Conservation (phyloP, 805 yeast species). For the Ogataea thermomethanolica region DNA sequence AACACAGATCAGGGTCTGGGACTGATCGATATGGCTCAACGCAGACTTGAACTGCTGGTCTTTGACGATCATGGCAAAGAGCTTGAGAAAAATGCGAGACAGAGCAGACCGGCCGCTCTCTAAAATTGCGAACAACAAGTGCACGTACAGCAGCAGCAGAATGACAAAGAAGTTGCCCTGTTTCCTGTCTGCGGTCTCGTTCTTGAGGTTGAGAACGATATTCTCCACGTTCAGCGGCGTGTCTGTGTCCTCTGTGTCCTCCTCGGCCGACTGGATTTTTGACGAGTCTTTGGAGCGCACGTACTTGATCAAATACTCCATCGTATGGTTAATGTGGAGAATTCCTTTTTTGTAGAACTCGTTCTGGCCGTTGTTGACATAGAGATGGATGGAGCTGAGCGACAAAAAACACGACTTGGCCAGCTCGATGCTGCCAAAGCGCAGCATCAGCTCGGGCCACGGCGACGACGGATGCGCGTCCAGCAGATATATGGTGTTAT, state of each 20-base stretch:
- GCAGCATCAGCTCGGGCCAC: slow-evolving; percentile 57
- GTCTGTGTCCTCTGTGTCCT: slow-evolving; percentile 12
- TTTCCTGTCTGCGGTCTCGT: slow-evolving; percentile 35
- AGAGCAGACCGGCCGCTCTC: slow-evolving; percentile 54
- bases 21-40: slow-evolving; percentile 45
- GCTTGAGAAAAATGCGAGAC: slow-evolving; percentile 45
- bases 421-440: slow-evolving; percentile 54
- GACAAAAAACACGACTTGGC: slow-evolving; percentile 58
- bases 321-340: slow-evolving; percentile 51
- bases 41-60: slow-evolving; percentile 43
- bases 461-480: slow-evolving; percentile 62
- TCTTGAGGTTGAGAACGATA: slow-evolving; percentile 37
- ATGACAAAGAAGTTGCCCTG: slow-evolving; percentile 45
- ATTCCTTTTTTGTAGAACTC: slow-evolving; percentile 52
- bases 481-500: slow-evolving; percentile 47
- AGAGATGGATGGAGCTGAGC: slow-evolving; percentile 54
- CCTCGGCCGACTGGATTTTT: slow-evolving; percentile 5
- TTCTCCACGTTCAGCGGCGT: slow-evolving; percentile 30
- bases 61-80: slow-evolving; percentile 47
- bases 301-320: slow-evolving; percentile 50
- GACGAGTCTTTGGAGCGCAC: slow-evolving; percentile 32
- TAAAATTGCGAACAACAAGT: slow-evolving; percentile 48
- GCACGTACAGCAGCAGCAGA: slow-evolving; percentile 50
- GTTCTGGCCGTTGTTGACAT: slow-evolving; percentile 49
- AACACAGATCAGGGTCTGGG: slow-evolving; percentile 47